These are phyloP conservation scores for Melanogaster broomeanus DNA, from an alignment of 768 basidiomycete genomes.

Conservation along the genomic window DNA sequence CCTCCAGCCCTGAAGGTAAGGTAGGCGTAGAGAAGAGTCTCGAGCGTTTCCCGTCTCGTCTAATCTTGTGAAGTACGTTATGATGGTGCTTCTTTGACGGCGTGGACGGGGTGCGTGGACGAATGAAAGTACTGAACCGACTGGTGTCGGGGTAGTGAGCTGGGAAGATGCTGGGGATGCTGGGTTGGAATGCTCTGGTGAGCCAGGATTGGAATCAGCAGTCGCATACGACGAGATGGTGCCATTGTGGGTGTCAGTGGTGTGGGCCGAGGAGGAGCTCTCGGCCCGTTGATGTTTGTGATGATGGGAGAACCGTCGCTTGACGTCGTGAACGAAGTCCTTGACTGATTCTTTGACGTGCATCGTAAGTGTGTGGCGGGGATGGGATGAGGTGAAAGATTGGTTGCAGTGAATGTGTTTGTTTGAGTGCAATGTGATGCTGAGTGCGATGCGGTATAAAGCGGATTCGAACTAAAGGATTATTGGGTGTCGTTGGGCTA, in stretches of 20 bases:
- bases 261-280: constrained; percentile 11
- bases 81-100: constrained; percentile 2
- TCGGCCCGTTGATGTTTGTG: constrained; percentile 19
- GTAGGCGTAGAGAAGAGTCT: constrained; percentile 19
- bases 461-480: not conserved
- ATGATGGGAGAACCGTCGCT: constrained; percentile 29
- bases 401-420: constrained; percentile 5
- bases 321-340: constrained; percentile 32
- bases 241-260: constrained; percentile 5
- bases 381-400: not conserved
- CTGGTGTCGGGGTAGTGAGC: not conserved
- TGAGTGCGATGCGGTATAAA: not conserved
- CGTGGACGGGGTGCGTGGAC: constrained; percentile 10
- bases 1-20: constrained; percentile 1
- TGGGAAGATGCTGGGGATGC: constrained; percentile 16
- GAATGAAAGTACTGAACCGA: constrained; percentile 15
- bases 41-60: constrained; percentile 4
- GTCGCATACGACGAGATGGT: not conserved
- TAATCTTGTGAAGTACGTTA: constrained; percentile 9
- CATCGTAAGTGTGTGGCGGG: constrained; percentile 14
- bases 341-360: constrained; percentile 32
- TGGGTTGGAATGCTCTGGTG: constrained; percentile 9
- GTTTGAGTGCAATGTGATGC: not conserved
- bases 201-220: not conserved
- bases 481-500: not conserved